phyloP scores from a whole-genome alignment of 306 rosid species.

The Vachellia collinsii region DNA sequence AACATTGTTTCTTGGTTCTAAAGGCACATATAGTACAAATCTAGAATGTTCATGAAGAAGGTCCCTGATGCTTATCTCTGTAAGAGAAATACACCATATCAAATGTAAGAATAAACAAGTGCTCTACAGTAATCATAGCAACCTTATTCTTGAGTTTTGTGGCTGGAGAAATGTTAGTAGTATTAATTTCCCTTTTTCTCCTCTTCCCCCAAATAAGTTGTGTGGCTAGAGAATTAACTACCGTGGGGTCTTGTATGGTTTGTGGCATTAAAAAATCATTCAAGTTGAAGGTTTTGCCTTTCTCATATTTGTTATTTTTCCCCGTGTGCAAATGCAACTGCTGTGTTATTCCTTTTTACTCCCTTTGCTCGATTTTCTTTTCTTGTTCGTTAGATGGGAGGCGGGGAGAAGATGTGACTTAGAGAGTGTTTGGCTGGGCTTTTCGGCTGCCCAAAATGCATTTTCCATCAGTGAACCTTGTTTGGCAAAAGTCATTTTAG shows the following conservation, averaged over 20 bases:
- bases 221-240: background rate
- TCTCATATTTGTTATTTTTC: background rate
- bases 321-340: background rate
- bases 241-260: background rate
- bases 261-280: background rate
- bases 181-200: too few relatives aligned
- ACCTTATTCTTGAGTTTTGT: background rate
- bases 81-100: background rate
- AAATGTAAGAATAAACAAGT: background rate
- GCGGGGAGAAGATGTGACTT: background rate
- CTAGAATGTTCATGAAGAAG: background rate
- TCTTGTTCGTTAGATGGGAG: background rate
- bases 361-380: background rate
- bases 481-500: too few relatives aligned
- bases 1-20: background rate
- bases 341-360: background rate
- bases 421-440: too few relatives aligned
- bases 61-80: background rate
- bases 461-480: too few relatives aligned
- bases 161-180: background rate
- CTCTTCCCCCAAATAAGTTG: too few relatives aligned
- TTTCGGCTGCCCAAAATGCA: too few relatives aligned
- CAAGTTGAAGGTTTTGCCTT: background rate
- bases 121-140: background rate
- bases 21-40: conserved; percentile 3